Conservation (phyloP, 495 filamentous ascomycete genomes). For the Xylaria bambusicola region DNA sequence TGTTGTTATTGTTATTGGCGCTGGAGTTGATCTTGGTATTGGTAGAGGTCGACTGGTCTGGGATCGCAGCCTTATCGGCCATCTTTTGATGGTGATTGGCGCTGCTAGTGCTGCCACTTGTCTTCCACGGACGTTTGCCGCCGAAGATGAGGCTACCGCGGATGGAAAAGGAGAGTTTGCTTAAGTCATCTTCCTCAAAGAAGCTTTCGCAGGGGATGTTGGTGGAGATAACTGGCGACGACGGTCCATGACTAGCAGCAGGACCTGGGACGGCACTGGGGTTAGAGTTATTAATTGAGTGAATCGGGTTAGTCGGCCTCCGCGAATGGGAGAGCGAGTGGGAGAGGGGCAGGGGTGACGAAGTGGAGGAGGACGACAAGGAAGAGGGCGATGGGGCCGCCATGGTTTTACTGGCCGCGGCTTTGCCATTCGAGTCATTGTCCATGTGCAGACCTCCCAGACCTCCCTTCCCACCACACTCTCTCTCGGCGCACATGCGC, state of each 20-base stretch:
- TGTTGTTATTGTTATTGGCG: background rate
- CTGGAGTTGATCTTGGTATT: constrained; percentile 14
- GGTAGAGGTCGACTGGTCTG: constrained; percentile 21
- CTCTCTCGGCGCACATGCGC: background rate
- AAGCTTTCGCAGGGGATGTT: constrained; percentile 54
- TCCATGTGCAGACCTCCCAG: background rate
- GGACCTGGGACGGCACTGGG: background rate
- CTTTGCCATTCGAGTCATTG: background rate
- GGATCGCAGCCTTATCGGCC: constrained; percentile 17
- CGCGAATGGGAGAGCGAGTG: constrained; percentile 11
- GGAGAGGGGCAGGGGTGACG: constrained; percentile 13
- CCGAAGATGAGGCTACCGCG: constrained; percentile 68
- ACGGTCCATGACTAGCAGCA: background rate
- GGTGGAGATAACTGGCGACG: constrained; percentile 51
- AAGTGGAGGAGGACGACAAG: constrained; percentile 3
- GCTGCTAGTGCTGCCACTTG: constrained; percentile 18
- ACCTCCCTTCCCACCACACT: background rate
- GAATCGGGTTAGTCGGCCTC: constrained; percentile 16
- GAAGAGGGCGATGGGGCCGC: constrained; percentile 4
- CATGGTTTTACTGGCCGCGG: background rate
- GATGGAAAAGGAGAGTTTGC: constrained; percentile 55
- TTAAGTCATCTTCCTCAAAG: constrained; percentile 52
- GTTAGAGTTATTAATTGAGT: constrained; percentile 8
- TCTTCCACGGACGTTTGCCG: constrained; percentile 45
- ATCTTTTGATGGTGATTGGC: constrained; percentile 16